phyloP scores from a whole-genome alignment of 75 land plant species.

The Selaginella moellendorffii region DNA sequence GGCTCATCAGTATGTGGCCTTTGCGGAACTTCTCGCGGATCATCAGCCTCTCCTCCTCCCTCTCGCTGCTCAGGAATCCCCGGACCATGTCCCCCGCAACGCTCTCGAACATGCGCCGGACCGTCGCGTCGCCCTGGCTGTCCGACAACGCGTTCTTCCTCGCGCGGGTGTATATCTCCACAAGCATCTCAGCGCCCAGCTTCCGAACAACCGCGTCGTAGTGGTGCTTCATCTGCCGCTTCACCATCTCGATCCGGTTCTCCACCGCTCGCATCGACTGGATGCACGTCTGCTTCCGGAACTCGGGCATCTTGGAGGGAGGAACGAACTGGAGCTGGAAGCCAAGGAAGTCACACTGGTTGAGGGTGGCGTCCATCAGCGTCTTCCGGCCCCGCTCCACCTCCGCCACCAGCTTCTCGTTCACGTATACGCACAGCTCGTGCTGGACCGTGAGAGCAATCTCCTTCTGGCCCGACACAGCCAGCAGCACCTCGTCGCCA shows the following conservation, averaged over 20 bases:
- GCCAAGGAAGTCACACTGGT: not conserved
- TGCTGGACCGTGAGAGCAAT: not conserved
- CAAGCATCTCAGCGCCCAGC: not conserved
- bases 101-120: not conserved
- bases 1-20: not conserved
- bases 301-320: conserved; percentile 4
- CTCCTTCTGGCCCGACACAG: not conserved
- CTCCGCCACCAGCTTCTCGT: not conserved
- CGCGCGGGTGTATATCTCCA: not conserved
- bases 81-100: not conserved
- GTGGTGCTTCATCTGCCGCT: not conserved
- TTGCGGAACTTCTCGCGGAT: not conserved
- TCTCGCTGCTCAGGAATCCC: not conserved
- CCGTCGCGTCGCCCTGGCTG: not conserved
- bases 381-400: not conserved
- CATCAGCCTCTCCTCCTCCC: not conserved
- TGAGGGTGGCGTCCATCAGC: not conserved
- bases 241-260: not conserved
- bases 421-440: not conserved
- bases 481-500: conserved; percentile 7
- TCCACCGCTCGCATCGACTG: not conserved
- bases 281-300: not conserved
- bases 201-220: not conserved
- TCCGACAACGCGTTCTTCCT: not conserved
- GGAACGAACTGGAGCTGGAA: conserved; percentile 9